Evolutionary conservation across 495 filamentous ascomycete species (phyloP).

Genomic region (Apiosordaria backusii): DNA sequence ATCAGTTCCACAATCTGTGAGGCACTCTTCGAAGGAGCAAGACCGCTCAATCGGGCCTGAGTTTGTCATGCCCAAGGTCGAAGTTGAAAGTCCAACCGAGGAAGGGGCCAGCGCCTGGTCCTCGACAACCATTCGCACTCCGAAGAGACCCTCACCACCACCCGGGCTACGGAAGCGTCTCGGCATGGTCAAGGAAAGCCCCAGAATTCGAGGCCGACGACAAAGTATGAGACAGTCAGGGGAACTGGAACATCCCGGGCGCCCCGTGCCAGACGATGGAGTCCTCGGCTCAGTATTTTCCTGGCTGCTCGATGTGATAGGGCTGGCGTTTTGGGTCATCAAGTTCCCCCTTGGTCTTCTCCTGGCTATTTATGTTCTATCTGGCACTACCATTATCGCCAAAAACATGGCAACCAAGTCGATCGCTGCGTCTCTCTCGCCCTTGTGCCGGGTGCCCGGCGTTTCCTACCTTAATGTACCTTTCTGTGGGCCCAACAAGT

Average conservation of each 20-base stretch:
- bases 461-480: slow-evolving; percentile 54
- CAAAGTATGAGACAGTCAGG: neutral
- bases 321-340: slow-evolving; percentile 46
- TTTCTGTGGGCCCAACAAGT: slow-evolving; percentile 48
- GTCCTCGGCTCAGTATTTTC: slow-evolving; percentile 19
- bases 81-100: slow-evolving; percentile 27
- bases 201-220: slow-evolving; percentile 12
- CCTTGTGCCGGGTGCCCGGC: slow-evolving; percentile 63
- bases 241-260: neutral
- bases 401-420: slow-evolving; percentile 51
- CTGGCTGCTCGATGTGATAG: slow-evolving; percentile 50
- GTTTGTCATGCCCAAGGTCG: slow-evolving; percentile 43
- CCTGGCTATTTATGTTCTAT: slow-evolving; percentile 49
- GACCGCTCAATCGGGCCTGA: slow-evolving; percentile 36
- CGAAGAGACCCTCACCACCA: slow-evolving; percentile 11
- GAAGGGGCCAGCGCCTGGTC: slow-evolving; percentile 26
- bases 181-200: slow-evolving; percentile 3
- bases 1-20: slow-evolving; percentile 37
- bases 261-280: neutral
- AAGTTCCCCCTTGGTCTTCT: slow-evolving; percentile 55
- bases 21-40: slow-evolving; percentile 33
- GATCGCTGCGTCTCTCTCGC: slow-evolving; percentile 51
- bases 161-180: slow-evolving; percentile 29
- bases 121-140: slow-evolving; percentile 20
- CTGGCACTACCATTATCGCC: slow-evolving; percentile 46